Percentiles rank a stretch among this genome's conserved stretches.
Conservation (phyloP, 2,329 filamentous ascomycete genomes). For the Arthrinium phaeospermum region DNA sequence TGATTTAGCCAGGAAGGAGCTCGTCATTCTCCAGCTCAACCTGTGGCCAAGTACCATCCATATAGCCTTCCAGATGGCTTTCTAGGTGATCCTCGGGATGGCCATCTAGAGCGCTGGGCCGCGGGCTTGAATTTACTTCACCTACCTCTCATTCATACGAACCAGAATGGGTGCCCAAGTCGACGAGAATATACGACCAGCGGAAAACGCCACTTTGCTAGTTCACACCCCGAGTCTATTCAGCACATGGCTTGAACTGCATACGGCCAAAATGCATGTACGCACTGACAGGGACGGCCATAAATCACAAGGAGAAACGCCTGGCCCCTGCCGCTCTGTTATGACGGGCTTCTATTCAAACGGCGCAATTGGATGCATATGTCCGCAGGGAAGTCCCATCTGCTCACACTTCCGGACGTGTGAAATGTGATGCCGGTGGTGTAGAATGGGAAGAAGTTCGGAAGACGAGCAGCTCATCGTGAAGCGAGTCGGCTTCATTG, state of each 20-base stretch:
- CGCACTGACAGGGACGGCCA: not conserved
- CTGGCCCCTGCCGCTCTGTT: not conserved
- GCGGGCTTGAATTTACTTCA: too few species aligned
- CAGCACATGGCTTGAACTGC: not conserved
- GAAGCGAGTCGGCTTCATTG: not conserved
- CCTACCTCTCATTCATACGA: too few species aligned
- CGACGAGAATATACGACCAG: too few species aligned
- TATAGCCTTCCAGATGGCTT: too few species aligned
- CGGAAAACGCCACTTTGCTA: not conserved
- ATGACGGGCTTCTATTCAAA: not conserved
- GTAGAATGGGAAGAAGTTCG: not conserved
- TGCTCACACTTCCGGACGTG: not conserved
- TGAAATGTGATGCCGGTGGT: too few species aligned
- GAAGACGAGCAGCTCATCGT: not conserved
- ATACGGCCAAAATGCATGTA: not conserved
- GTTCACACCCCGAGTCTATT: not conserved
- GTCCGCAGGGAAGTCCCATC: not conserved
- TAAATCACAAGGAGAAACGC: not conserved
- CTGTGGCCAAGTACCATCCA: too few species aligned
- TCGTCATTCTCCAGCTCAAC: too few species aligned
- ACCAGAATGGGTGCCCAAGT: too few species aligned
- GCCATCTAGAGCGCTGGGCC: too few species aligned
- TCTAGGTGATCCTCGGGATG: too few species aligned
- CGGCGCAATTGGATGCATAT: not conserved
- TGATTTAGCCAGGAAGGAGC: too few species aligned